Evolutionary conservation across 2,329 filamentous ascomycete species (phyloP).

Genomic region (Trichoderma sp.): DNA sequence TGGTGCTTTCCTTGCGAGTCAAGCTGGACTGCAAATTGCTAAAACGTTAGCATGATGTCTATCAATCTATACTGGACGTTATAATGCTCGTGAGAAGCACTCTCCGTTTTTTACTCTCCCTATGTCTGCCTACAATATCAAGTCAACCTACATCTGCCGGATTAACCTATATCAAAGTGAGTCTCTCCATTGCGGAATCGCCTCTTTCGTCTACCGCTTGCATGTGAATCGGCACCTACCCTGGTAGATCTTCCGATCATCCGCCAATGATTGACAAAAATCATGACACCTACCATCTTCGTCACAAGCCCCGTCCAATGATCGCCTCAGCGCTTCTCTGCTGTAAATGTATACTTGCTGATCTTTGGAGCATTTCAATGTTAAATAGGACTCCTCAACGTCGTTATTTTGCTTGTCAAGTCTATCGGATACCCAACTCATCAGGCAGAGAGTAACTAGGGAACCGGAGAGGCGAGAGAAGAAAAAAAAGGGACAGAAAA

Average conservation of each 20-base stretch:
- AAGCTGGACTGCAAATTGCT: background rate
- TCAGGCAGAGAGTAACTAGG: background rate
- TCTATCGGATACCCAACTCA: background rate
- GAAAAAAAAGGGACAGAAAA: background rate
- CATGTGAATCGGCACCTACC: constrained; percentile 9
- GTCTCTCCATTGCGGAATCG: background rate
- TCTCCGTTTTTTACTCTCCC: background rate
- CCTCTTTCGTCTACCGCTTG: background rate
- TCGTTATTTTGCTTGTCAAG: background rate
- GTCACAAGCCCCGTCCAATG: constrained; percentile 15
- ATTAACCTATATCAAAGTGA: background rate
- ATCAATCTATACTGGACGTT: background rate
- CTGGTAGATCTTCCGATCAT: constrained; percentile 2
- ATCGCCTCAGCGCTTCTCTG: background rate
- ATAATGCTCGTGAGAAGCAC: background rate
- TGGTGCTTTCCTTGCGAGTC: background rate
- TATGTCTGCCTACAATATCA: background rate
- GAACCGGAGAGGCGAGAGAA: background rate
- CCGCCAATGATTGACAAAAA: background rate
- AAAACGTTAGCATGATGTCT: background rate
- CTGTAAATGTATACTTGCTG: background rate
- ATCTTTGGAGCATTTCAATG: constrained; percentile 1
- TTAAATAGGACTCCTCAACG: background rate
- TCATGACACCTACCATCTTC: constrained; percentile 14
- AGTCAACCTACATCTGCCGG: background rate